Percentiles rank a stretch among this genome's conserved stretches.
phyloP scores from a whole-genome alignment of 345 rosid genomes.

The Arabis alpina region DNA sequence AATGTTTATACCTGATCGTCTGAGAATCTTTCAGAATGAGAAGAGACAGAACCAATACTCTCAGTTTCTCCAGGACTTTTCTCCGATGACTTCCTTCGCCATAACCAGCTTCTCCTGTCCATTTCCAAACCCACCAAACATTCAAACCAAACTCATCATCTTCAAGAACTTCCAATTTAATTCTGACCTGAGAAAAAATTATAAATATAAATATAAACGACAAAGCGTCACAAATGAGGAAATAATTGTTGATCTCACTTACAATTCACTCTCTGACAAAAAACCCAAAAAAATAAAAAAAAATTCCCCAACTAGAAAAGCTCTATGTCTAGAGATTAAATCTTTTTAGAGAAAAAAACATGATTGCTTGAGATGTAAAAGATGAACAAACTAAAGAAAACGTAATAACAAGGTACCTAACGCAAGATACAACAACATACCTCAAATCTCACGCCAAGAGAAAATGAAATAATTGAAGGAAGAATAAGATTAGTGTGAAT shows the following conservation, averaged over 20 bases:
- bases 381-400: conserved; percentile 36
- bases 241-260: conserved; percentile 52
- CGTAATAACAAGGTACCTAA: conserved; percentile 45
- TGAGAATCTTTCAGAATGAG: conserved; percentile 68
- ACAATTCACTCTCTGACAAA: conserved; percentile 53
- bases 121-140: conserved; percentile 38
- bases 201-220: not conserved
- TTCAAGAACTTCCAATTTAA: conserved; percentile 28
- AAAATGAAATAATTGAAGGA: conserved; percentile 42
- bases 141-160: conserved; percentile 34
- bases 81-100: conserved; percentile 76
- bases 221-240: not conserved
- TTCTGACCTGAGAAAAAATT: conserved; percentile 23
- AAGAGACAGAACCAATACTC: conserved; percentile 67
- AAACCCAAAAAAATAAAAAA: not conserved
- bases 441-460: conserved; percentile 56
- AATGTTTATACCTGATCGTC: conserved; percentile 63
- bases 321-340: conserved; percentile 14
- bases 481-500: conserved; percentile 36
- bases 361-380: conserved; percentile 45
- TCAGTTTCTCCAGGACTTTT: conserved; percentile 73
- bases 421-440: conserved; percentile 32
- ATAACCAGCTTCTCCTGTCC: conserved; percentile 80
- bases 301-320: conserved; percentile 22
- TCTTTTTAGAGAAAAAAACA: not conserved